phyloP scores from a whole-genome alignment of 331 rosid genomes.

The Acacia pycnantha region DNA sequence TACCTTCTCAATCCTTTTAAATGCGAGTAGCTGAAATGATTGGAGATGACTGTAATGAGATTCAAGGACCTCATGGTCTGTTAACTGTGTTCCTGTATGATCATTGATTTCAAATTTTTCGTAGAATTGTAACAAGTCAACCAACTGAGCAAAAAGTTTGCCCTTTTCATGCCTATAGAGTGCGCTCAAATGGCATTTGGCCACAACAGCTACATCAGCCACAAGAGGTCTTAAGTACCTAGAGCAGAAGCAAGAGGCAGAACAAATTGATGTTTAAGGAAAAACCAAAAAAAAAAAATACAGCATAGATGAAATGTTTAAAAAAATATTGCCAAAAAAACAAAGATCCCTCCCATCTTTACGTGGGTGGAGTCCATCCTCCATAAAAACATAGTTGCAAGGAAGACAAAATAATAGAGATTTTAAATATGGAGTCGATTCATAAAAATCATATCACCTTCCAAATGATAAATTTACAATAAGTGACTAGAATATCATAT shows the following conservation, averaged over 20 bases:
- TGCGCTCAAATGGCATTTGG: constrained; percentile 92
- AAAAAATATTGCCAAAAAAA: not conserved
- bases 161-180: constrained; percentile 92
- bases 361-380: constrained; percentile 2
- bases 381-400: constrained; percentile 4
- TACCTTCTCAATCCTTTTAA: constrained; percentile 84
- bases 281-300: not conserved
- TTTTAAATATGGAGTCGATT: constrained; percentile 13
- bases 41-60: constrained; percentile 82
- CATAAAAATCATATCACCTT: constrained; percentile 10
- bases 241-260: constrained; percentile 26
- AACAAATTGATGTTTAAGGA: not conserved
- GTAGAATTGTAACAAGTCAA: constrained; percentile 86
- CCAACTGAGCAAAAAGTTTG: constrained; percentile 93
- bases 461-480: constrained; percentile 12
- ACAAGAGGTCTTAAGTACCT: constrained; percentile 94
- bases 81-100: constrained; percentile 83
- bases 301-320: not conserved
- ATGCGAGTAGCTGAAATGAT: constrained; percentile 85
- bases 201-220: constrained; percentile 93
- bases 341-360: constrained; percentile 2
- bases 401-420: not conserved
- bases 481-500: constrained; percentile 2
- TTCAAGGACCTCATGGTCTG: constrained; percentile 92
- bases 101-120: constrained; percentile 97